Conservation (phyloP, 768 basidiomycete genomes). For the Pleurotus pulmonarius region DNA sequence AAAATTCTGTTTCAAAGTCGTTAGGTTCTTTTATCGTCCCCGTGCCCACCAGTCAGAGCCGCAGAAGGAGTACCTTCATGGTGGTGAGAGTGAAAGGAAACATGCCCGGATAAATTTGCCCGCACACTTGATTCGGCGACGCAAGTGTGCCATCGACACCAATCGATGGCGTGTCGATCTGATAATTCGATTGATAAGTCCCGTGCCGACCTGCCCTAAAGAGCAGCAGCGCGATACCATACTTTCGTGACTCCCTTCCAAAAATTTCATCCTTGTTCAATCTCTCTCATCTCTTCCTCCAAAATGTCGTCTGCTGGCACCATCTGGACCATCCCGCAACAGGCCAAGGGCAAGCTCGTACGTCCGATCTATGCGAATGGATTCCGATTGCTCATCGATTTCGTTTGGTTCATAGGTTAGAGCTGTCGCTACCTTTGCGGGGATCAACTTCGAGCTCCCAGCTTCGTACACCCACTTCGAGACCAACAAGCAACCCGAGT, state of each 20-base stretch:
- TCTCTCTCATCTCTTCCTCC: conserved; percentile 19
- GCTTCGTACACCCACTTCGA: conserved; percentile 54
- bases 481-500: conserved; percentile 70
- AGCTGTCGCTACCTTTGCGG: conserved; percentile 58
- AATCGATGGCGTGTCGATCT: conserved; percentile 1
- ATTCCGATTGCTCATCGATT: background rate
- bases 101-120: background rate
- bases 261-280: conserved; percentile 7
- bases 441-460: conserved; percentile 52
- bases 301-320: conserved; percentile 61
- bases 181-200: conserved; percentile 8
- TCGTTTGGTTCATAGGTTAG: conserved; percentile 30
- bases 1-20: too few species aligned
- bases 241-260: conserved; percentile 3
- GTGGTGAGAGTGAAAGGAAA: too few species aligned
- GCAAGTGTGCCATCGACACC: background rate
- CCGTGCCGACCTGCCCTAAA: conserved; percentile 7
- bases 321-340: conserved; percentile 47
- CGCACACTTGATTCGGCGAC: background rate
- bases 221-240: background rate
- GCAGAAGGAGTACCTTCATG: too few species aligned
- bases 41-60: background rate
- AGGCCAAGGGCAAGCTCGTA: conserved; percentile 47
- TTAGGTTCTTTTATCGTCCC: background rate
- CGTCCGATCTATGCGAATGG: conserved; percentile 18